Base-by-base conservation (phyloP, 2,329 filamentous ascomycete genomes). In the Exophiala phaeomuriformis region DNA sequence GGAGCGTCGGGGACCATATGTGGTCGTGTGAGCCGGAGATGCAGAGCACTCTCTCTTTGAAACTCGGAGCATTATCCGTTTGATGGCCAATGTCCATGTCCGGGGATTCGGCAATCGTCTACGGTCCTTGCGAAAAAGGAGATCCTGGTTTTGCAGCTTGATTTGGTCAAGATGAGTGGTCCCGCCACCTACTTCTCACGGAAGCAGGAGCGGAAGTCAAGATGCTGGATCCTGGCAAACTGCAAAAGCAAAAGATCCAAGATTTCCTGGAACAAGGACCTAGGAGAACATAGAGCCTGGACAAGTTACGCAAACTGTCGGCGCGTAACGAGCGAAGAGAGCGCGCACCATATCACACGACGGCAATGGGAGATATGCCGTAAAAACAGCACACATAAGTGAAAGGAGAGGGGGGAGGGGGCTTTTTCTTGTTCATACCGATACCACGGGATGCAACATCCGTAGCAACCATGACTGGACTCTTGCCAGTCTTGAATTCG, bases 371-470 rank as follows among this genome's bases (percentile, higher is more conserved):
- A 62, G 61, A 64, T 59, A 60, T 60, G 56, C 59, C 56, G 55
- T 41, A 57, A n/a, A 55, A 47, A 69, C 66, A 68, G 64, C 60
- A 61, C 67, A 68, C 62, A 66, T 67, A 55, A 61, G 57, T 41
- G 62, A 58, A 57, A 58, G 52, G 48, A 57, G 65, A 61, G 65
- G 65, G 63, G 65, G 61, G 59, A 62, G 64, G 64, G 63, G 61
- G 68, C 68, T 73, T 72, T 69, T 75, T 73, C 72, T 75, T 76
- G 75, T 79, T 77, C 90, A 95, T 94, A 96, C 93, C 93, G 77
- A 98, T 96, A 89, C 93, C 93, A 90, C 93, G 93, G 71, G 93
- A 97, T 77, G 93, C 93, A 76, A 98, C 93, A 70, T 97, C 93
- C 64, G 93, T 98, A 77, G 93, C 93, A 77, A 98, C 93, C 90